Evolutionary conservation across 768 basidiomycete species (phyloP).

Genomic region (Gloeostereum incarnatum): DNA sequence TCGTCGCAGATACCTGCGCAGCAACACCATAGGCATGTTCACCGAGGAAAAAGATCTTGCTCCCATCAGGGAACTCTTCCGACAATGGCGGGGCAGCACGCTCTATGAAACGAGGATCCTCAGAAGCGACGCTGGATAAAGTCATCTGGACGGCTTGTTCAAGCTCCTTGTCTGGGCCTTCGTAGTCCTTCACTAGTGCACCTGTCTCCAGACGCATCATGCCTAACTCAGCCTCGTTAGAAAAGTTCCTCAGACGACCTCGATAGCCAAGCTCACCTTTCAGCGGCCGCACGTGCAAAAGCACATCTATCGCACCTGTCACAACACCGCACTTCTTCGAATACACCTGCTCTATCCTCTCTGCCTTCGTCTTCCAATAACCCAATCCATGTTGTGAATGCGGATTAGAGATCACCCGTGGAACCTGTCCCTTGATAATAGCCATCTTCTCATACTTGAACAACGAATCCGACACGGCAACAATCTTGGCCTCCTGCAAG

Average conservation of each 20-base stretch:
- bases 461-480: constrained; percentile 75
- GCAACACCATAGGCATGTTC: constrained; percentile 94
- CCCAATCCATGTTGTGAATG: constrained; percentile 61
- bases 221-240: constrained; percentile 35
- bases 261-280: constrained; percentile 50
- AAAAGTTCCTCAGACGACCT: background rate
- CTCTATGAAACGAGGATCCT: constrained; percentile 86
- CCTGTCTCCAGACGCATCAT: constrained; percentile 83
- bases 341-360: constrained; percentile 73
- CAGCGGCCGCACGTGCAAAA: constrained; percentile 84
- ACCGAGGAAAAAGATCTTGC: constrained; percentile 93
- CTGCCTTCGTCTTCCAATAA: constrained; percentile 75
- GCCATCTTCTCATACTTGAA: constrained; percentile 77
- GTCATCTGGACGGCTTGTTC: constrained; percentile 87
- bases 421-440: constrained; percentile 37
- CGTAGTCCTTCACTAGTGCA: constrained; percentile 93
- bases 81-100: constrained; percentile 71
- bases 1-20: constrained; percentile 75
- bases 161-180: constrained; percentile 68
- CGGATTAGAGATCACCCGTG: constrained; percentile 59
- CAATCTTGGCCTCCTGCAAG: constrained; percentile 84
- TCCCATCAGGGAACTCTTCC: constrained; percentile 85
- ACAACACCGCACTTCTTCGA: constrained; percentile 87
- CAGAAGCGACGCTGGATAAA: constrained; percentile 69
- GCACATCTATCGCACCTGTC: constrained; percentile 68